Percentiles rank a stretch among this genome's conserved stretches.
Evolutionary conservation across 2,329 filamentous ascomycete species (phyloP).

Genomic region (Ilyonectria mors-panacis): DNA sequence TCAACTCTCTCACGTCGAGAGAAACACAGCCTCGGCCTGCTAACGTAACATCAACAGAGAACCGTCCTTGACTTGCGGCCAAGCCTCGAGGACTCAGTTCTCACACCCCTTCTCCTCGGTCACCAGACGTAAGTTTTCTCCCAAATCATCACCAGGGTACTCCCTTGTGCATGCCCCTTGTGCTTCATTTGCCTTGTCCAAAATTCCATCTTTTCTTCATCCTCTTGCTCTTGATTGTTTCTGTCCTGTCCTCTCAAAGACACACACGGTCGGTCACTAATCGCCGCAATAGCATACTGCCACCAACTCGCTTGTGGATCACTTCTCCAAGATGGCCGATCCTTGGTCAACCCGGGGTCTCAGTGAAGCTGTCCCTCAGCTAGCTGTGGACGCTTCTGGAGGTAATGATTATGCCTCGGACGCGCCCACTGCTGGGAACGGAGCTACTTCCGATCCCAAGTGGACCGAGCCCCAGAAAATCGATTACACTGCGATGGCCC

Average conservation of each 20-base stretch:
- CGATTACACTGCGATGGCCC: constrained; percentile 60
- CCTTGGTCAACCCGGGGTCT: constrained; percentile 28
- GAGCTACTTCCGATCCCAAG: constrained; percentile 57
- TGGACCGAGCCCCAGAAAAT: constrained; percentile 65
- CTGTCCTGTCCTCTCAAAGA: too few species aligned
- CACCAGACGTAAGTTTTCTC: not conserved
- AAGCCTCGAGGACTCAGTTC: not conserved
- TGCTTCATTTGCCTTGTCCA: too few species aligned
- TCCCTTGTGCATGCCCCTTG: too few species aligned
- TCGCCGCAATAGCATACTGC: not conserved
- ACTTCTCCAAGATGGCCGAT: constrained; percentile 24
- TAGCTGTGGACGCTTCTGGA: not conserved
- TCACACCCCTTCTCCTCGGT: not conserved
- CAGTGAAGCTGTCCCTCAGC: constrained; percentile 23
- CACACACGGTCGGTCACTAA: not conserved
- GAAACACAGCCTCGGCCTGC: not conserved
- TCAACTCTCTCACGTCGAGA: not conserved
- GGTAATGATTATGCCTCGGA: not conserved
- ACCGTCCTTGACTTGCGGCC: not conserved
- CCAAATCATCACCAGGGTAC: too few species aligned
- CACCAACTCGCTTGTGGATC: not conserved
- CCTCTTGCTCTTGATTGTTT: too few species aligned
- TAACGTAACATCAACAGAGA: not conserved
- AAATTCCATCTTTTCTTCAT: too few species aligned
- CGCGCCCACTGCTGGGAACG: constrained; percentile 13